phyloP scores from a whole-genome alignment of 2,329 filamentous ascomycete species.

The Botryotinia convoluta region DNA sequence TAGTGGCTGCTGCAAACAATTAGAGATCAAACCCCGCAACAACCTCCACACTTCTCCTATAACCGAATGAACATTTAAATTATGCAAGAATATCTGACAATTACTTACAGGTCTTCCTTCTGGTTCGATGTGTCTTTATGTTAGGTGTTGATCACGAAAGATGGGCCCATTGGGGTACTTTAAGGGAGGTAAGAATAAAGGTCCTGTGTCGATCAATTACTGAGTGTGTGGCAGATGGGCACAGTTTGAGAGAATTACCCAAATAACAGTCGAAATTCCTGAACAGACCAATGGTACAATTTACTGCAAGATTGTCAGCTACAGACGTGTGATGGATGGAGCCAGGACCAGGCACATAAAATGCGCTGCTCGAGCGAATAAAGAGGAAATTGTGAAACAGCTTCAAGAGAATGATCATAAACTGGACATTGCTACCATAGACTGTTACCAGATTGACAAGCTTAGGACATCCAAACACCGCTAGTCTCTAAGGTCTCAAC shows the following conservation, averaged over 20 bases:
- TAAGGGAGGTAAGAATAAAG: not conserved
- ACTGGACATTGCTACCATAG: not conserved
- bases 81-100: not conserved
- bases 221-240: not conserved
- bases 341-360: not conserved
- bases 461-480: not conserved
- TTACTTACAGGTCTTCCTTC: not conserved
- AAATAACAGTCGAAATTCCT: rapidly evolving
- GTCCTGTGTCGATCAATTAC: not conserved
- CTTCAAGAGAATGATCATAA: not conserved
- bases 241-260: not conserved
- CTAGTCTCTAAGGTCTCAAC: not conserved
- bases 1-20: not conserved
- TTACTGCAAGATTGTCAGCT: not conserved
- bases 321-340: not conserved
- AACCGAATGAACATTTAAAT: not conserved
- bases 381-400: rapidly evolving
- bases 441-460: not conserved
- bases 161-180: not conserved
- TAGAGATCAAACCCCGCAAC: not conserved
- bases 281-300: not conserved
- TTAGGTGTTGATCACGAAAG: not conserved
- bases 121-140: not conserved
- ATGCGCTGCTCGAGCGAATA: not conserved
- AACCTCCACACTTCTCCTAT: not conserved